Conservation (phyloP, 2,329 filamentous ascomycete genomes). For the Grosmannia serpens region DNA sequence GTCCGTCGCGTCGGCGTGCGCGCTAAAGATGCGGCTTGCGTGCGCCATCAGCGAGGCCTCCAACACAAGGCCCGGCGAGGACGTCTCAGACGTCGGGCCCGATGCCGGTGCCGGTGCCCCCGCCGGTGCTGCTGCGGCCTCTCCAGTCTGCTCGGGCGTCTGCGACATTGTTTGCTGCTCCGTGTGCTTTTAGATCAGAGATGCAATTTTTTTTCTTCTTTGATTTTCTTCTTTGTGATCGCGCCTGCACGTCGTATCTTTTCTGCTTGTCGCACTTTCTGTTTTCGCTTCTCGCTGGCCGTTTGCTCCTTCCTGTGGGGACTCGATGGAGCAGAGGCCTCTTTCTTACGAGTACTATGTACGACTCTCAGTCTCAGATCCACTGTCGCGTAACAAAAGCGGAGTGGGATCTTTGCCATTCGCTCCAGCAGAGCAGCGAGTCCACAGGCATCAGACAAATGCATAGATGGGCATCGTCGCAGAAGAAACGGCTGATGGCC, state of each 20-base stretch:
- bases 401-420: too few relatives aligned
- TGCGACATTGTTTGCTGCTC: background rate
- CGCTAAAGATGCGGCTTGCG: conserved; percentile 34
- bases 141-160: background rate
- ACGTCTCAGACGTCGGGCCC: background rate
- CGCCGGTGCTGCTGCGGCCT: background rate
- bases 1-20: conserved; percentile 27
- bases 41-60: conserved; percentile 28
- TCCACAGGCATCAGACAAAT: background rate
- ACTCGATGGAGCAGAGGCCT: too few relatives aligned
- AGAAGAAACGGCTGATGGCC: background rate
- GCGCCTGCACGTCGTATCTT: too few relatives aligned
- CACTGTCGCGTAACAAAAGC: background rate
- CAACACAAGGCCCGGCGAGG: conserved; percentile 14
- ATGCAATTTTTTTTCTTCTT: too few relatives aligned
- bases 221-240: too few relatives aligned
- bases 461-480: background rate
- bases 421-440: too few relatives aligned
- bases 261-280: too few relatives aligned
- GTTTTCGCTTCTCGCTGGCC: too few relatives aligned
- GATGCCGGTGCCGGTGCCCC: background rate
- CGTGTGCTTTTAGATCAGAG: too few relatives aligned
- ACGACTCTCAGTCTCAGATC: too few relatives aligned
- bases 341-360: too few relatives aligned
- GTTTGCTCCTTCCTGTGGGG: too few relatives aligned